Evolutionary conservation across 2,329 filamentous ascomycete genomes (phyloP).

Genomic region (Fusarium pininemorale): DNA sequence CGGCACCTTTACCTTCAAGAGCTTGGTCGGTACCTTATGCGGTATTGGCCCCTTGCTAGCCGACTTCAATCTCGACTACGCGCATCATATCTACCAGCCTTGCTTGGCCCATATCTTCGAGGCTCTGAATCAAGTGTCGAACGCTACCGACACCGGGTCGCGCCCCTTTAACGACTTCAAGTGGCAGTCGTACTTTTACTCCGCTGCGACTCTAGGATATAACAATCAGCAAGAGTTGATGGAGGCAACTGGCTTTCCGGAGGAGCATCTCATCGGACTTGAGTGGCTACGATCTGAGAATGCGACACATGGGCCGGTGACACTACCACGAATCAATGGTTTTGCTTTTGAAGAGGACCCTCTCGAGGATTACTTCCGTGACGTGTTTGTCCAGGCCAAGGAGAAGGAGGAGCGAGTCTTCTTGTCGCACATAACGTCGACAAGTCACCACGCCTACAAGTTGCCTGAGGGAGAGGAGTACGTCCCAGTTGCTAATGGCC

Average conservation of each 20-base stretch:
- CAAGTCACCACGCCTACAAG: constrained; percentile 47
- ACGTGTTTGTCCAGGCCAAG: constrained; percentile 44
- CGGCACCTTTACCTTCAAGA: constrained; percentile 56
- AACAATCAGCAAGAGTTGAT: constrained; percentile 48
- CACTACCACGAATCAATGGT: constrained; percentile 46
- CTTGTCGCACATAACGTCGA: constrained; percentile 15
- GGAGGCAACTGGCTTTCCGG: constrained; percentile 39
- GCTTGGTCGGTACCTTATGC: constrained; percentile 53
- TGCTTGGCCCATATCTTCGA: constrained; percentile 53
- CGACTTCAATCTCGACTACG: constrained; percentile 54
- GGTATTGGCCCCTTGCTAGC: constrained; percentile 53
- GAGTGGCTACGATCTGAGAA: constrained; percentile 44
- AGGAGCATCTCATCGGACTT: constrained; percentile 40
- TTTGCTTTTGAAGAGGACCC: constrained; percentile 48
- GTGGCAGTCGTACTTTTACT: constrained; percentile 47
- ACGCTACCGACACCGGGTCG: not conserved
- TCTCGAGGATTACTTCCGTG: constrained; percentile 46
- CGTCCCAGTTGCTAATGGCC: constrained; percentile 37
- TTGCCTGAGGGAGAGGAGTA: constrained; percentile 43
- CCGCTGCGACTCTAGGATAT: constrained; percentile 45
- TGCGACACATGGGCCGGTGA: constrained; percentile 44
- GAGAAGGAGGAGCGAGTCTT: constrained; percentile 43
- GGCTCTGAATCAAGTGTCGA: constrained; percentile 43
- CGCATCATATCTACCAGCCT: constrained; percentile 55
- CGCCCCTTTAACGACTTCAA: constrained; percentile 28